phyloP scores from a whole-genome alignment of 2,329 filamentous ascomycete species.

The Lecanosticta acicola region DNA sequence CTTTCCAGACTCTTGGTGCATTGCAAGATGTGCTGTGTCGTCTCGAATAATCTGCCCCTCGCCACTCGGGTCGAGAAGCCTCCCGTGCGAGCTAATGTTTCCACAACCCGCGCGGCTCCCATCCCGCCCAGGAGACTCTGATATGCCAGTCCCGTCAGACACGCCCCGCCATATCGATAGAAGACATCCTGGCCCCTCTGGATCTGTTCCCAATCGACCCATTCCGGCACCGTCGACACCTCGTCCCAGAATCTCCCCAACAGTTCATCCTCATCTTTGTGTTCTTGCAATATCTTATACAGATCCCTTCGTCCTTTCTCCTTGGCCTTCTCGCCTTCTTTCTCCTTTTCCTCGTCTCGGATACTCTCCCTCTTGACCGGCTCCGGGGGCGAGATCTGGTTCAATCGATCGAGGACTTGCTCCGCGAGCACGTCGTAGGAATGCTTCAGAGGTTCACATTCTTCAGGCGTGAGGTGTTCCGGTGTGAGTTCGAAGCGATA shows the following conservation, averaged over 20 bases:
- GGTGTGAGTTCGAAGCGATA: slow-evolving; percentile 65
- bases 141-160: slow-evolving; percentile 59
- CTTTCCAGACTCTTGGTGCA: slow-evolving; percentile 60
- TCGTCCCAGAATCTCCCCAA: slow-evolving; percentile 58
- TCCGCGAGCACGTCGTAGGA: slow-evolving; percentile 65
- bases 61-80: slow-evolving; percentile 66
- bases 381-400: slow-evolving; percentile 53
- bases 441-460: slow-evolving; percentile 56
- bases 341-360: neutral
- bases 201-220: slow-evolving; percentile 76
- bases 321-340: slow-evolving; percentile 26
- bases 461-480: slow-evolving; percentile 55
- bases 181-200: slow-evolving; percentile 69
- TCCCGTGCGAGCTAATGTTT: slow-evolving; percentile 67
- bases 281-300: slow-evolving; percentile 56
- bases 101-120: slow-evolving; percentile 66
- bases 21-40: slow-evolving; percentile 69
- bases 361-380: slow-evolving; percentile 22
- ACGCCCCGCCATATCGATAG: slow-evolving; percentile 66
- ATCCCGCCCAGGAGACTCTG: slow-evolving; percentile 64
- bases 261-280: slow-evolving; percentile 53
- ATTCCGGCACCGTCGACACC: slow-evolving; percentile 63
- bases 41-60: slow-evolving; percentile 62
- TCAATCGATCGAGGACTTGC: slow-evolving; percentile 58
- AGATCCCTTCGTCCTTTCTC: slow-evolving; percentile 49